A percentile compares a stretch with the other conserved stretches of the same genome.
phyloP scores from a whole-genome alignment of 1,284 basidiomycete species.

The Mycosarcoma mackinlayi region DNA sequence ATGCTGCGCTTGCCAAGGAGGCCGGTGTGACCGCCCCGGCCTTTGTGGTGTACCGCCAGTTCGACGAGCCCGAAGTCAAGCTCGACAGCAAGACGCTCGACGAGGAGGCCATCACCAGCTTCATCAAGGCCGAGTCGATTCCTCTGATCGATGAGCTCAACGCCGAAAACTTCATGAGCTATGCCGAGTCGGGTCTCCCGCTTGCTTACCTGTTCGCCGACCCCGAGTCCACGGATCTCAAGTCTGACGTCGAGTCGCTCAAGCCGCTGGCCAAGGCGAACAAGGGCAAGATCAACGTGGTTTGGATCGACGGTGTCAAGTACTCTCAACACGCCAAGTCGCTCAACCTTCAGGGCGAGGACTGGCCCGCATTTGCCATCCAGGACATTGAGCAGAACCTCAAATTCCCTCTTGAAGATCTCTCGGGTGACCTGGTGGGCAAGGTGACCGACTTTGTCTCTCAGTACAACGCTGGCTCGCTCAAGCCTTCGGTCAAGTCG shows the following conservation, averaged over 20 bases:
- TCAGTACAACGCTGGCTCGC: constrained; percentile 78
- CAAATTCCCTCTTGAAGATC: constrained; percentile 87
- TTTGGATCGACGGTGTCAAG: constrained; percentile 94
- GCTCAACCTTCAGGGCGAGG: constrained; percentile 80
- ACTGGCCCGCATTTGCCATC: constrained; percentile 94
- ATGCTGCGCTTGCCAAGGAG: constrained; percentile 75
- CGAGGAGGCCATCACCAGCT: constrained; percentile 71
- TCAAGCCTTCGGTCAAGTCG: constrained; percentile 89
- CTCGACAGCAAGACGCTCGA: constrained; percentile 71
- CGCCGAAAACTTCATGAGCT: constrained; percentile 90
- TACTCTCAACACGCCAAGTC: constrained; percentile 96
- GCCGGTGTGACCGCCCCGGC: constrained; percentile 83
- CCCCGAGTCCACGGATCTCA: constrained; percentile 77
- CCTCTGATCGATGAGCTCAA: constrained; percentile 92
- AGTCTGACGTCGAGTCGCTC: constrained; percentile 77
- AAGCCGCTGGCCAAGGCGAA: constrained; percentile 81
- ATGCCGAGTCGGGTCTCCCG: constrained; percentile 84
- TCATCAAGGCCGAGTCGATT: constrained; percentile 85
- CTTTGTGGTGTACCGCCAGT: constrained; percentile 90
- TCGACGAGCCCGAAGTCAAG: constrained; percentile 83
- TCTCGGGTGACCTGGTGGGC: constrained; percentile 73
- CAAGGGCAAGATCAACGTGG: constrained; percentile 93
- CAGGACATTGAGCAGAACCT: constrained; percentile 85
- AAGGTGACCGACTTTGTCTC: constrained; percentile 74
- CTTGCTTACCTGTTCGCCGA: constrained; percentile 96